Conservation (phyloP, 345 rosid genomes). For the Raphanus sativus region DNA sequence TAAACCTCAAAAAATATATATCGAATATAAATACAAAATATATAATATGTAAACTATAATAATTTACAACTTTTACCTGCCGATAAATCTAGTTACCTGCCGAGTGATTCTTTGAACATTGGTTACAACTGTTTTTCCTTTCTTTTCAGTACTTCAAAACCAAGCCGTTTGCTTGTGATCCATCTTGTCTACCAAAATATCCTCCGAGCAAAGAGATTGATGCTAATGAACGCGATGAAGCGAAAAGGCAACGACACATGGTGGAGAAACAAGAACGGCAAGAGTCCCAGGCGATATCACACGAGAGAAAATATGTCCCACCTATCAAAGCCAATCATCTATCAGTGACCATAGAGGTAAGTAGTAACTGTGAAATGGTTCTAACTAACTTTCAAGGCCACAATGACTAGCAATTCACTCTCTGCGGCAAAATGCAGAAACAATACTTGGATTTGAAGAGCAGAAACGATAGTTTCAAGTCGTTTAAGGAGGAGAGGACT, state of each 20-base stretch:
- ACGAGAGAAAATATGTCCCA: conserved; percentile 24
- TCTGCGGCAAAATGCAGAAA: conserved; percentile 33
- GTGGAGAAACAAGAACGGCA: conserved; percentile 36
- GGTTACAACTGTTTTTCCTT: neutral
- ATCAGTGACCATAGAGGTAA: conserved; percentile 35
- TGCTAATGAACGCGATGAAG: conserved; percentile 84
- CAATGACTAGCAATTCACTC: neutral
- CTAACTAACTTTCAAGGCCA: neutral
- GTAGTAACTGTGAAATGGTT: conserved; percentile 16
- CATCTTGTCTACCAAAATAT: conserved; percentile 82
- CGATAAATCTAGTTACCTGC: too few relatives aligned
- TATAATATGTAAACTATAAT: too few relatives aligned
- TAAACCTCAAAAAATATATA: neutral
- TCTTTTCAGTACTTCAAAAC: conserved; percentile 69
- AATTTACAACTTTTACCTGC: too few relatives aligned
- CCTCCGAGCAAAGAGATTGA: conserved; percentile 97
- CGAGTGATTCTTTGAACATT: neutral
- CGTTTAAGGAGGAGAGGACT: conserved; percentile 27
- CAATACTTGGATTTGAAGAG: conserved; percentile 23
- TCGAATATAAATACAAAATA: too few relatives aligned
- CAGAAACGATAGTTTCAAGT: conserved; percentile 29
- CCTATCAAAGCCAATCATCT: conserved; percentile 15
- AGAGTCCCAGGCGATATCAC: conserved; percentile 21
- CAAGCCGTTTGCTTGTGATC: conserved; percentile 88
- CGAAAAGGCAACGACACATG: conserved; percentile 37